Evolutionary conservation across 2,329 filamentous ascomycete genomes (phyloP).

Genomic region (Colletotrichum lini): DNA sequence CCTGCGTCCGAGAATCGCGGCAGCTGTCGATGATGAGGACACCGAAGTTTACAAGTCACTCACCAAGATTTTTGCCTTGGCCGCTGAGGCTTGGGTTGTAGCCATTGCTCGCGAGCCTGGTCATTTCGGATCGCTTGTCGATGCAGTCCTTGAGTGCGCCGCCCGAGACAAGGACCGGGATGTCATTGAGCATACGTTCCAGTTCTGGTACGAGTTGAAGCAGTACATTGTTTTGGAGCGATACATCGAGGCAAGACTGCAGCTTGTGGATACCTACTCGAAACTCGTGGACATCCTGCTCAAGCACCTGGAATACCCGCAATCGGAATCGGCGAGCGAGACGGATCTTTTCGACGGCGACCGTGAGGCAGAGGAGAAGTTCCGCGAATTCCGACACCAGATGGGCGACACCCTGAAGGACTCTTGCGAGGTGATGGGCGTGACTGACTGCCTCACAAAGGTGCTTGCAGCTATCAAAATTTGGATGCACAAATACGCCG

Average conservation of each 20-base stretch:
- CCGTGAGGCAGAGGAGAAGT: conserved; percentile 95
- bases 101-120: conserved; percentile 87
- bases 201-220: conserved; percentile 99
- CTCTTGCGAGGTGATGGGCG: conserved; percentile 94
- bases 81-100: conserved; percentile 94
- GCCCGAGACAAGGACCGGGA: conserved; percentile 90
- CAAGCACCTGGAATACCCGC: conserved; percentile 89
- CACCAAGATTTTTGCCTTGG: conserved; percentile 91
- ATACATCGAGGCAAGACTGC: conserved; percentile 85
- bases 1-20: conserved; percentile 81
- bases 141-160: conserved; percentile 92
- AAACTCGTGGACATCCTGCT: conserved; percentile 95
- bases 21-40: conserved; percentile 85
- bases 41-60: conserved; percentile 88
- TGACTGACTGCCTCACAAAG: conserved; percentile 91
- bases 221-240: conserved; percentile 93
- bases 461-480: conserved; percentile 87
- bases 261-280: conserved; percentile 86
- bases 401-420: conserved; percentile 99
- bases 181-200: conserved; percentile 93
- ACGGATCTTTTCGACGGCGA: conserved; percentile 95
- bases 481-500: conserved; percentile 88
- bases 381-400: conserved; percentile 94
- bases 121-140: conserved; percentile 88
- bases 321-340: conserved; percentile 79